These are phyloP conservation scores for Populus tremula DNA, from an alignment of 345 rosid species.

Conservation along the genomic window DNA sequence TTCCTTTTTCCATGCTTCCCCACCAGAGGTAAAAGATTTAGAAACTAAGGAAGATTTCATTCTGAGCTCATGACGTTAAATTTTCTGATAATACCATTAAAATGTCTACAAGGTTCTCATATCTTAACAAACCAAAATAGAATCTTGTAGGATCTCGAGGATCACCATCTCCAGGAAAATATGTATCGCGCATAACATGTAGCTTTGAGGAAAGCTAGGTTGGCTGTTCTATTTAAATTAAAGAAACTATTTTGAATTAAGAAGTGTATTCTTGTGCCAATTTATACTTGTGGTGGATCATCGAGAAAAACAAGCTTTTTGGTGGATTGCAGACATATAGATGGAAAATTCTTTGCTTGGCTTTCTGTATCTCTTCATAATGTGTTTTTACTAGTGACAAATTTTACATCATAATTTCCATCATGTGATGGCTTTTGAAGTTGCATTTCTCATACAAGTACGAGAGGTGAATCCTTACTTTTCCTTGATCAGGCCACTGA, in stretches of 20 bases:
- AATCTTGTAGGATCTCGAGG: neutral
- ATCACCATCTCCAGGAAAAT: neutral
- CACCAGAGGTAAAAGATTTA: neutral
- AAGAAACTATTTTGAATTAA: neutral
- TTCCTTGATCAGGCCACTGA: conserved; percentile 46
- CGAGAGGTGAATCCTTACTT: conserved; percentile 16
- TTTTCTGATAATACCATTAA: neutral
- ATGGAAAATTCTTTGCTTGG: neutral
- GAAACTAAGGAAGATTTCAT: neutral
- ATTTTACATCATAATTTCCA: conserved; percentile 4
- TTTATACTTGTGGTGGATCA: neutral
- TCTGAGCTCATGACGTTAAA: neutral
- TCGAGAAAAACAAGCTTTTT: neutral
- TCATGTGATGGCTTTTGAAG: neutral
- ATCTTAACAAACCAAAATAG: neutral
- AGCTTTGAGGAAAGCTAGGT: neutral
- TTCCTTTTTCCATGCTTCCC: neutral
- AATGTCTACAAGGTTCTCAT: neutral
- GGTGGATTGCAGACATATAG: neutral
- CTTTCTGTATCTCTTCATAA: neutral
- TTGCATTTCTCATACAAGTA: neutral
- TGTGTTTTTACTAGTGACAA: neutral
- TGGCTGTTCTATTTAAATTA: neutral
- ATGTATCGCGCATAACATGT: neutral
- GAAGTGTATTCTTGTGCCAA: neutral